Conservation (phyloP, 768 basidiomycete genomes). For the Phlebiopsis gigantea region DNA sequence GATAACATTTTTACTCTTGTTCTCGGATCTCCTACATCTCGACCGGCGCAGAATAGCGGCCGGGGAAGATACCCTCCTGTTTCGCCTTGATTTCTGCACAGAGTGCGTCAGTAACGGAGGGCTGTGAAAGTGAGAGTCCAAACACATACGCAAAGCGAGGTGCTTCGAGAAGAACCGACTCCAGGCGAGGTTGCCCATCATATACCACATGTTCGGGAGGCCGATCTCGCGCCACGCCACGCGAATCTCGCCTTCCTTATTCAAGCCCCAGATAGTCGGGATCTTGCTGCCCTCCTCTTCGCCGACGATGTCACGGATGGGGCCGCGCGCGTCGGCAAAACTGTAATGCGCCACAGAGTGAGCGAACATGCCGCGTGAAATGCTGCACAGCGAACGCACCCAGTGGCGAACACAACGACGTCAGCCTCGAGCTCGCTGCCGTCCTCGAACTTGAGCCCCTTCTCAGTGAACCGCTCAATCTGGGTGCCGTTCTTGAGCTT, state of each 20-base stretch:
- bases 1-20: neutral
- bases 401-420: conserved; percentile 25
- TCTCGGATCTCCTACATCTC: neutral
- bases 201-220: conserved; percentile 48
- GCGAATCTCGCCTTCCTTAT: conserved; percentile 57
- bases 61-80: conserved; percentile 42
- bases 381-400: conserved; percentile 7
- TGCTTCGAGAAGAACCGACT: conserved; percentile 67
- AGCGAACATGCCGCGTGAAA: neutral
- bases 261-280: conserved; percentile 58
- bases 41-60: conserved; percentile 21
- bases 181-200: conserved; percentile 57
- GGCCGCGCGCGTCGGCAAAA: conserved; percentile 8
- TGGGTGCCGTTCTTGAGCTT: conserved; percentile 56
- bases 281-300: conserved; percentile 39
- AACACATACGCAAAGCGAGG: conserved; percentile 54
- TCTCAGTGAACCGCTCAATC: conserved; percentile 25
- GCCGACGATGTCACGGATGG: conserved; percentile 34
- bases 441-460: conserved; percentile 19
- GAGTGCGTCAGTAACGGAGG: neutral
- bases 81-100: conserved; percentile 63
- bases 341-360: neutral
- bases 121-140: neutral
- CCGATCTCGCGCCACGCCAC: conserved; percentile 49
- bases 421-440: conserved; percentile 22